Evolutionary conservation across 2,329 filamentous ascomycete genomes (phyloP), one percentile per base, ranked within the genome.

Genomic region (Penicillium thymicola): DNA sequence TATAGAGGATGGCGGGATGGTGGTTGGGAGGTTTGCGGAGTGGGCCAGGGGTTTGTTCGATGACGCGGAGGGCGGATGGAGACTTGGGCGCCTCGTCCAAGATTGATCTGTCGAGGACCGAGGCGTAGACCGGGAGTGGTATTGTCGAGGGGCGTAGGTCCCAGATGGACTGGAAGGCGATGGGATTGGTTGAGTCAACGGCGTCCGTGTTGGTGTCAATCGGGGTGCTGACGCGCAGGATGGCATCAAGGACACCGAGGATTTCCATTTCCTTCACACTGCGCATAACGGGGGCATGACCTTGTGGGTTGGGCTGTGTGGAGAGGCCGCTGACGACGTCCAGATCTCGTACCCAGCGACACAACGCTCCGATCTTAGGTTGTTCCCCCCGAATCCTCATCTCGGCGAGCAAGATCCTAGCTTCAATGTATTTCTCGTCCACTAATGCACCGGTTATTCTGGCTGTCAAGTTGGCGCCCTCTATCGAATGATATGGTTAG

Each of bases 321-420:
- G 84, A 84, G 8, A 89, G 73, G 2, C 86, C 86, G 61, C 84
- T 87, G 48, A 89, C 83, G 25, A 89, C 83, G 64, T 89, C 87
- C 27, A 89, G 75, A 66, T 89, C 86, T 55, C 87, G 81, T 5
- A 89, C 87, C 87, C 87, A 90, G 55, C 87, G 83, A 69, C 86
- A 89, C 8, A 89, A 72, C 1, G 87, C 85, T 21, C 87, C 87
- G 0, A 89, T 74, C 62, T 88, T 88, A 0, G 87, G 87, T 18
- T 82, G 80, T 59, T 89, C 81, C 3, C 78, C 76, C n/a, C 86
- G 77, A 18, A 89, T 84, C 30, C 82, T 79, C 87, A 89, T 89
- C 74, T 89, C 87, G 0, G 86, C 82, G 1, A 90, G 79, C 14
- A 89, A 68, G 16, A 89, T 80, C 50, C 80, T 80, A 5, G 86